These are phyloP conservation scores for Penicillium sumatraense DNA, from an alignment of 2,329 filamentous ascomycete genomes.

Conservation along the genomic window DNA sequence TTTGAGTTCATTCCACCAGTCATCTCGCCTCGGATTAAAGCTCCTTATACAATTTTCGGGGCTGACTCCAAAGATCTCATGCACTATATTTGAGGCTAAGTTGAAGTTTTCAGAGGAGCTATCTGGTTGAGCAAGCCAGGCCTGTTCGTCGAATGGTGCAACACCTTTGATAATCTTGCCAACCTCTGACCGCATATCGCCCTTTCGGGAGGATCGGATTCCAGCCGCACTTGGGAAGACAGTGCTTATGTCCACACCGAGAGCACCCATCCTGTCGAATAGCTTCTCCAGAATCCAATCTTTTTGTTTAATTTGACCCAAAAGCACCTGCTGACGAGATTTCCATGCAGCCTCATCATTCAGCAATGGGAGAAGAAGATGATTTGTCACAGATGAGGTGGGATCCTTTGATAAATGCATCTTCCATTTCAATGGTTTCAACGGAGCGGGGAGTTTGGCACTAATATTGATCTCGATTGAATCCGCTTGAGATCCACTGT, in stretches of 20 bases:
- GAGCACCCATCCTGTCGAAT: slow-evolving; percentile 61
- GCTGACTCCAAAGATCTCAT: slow-evolving; percentile 26
- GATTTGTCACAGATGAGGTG: slow-evolving; percentile 48
- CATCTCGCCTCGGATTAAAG: slow-evolving; percentile 24
- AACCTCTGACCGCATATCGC: slow-evolving; percentile 55
- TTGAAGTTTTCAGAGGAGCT: slow-evolving; percentile 17
- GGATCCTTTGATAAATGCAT: slow-evolving; percentile 50
- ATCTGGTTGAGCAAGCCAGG: slow-evolving; percentile 46
- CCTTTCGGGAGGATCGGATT: slow-evolving; percentile 49
- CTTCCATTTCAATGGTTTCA: slow-evolving; percentile 59
- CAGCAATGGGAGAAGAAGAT: slow-evolving; percentile 60
- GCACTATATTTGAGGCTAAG: slow-evolving; percentile 31
- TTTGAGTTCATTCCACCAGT: slow-evolving; percentile 41
- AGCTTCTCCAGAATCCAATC: slow-evolving; percentile 63
- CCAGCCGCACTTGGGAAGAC: slow-evolving; percentile 61
- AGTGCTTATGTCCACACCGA: slow-evolving; percentile 59
- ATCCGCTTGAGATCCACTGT: slow-evolving; percentile 31
- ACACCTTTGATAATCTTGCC: slow-evolving; percentile 60
- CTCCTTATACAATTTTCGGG: slow-evolving; percentile 7
- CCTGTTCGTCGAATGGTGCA: slow-evolving; percentile 55
- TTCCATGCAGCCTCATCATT: slow-evolving; percentile 53
- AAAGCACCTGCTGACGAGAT: slow-evolving; percentile 53
- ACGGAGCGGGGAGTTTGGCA: slow-evolving; percentile 57
- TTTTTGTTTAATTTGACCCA: slow-evolving; percentile 59
- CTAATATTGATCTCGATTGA: slow-evolving; percentile 52